Conservation (phyloP, 192 early-diverging fungal species). For the Coemansia sp. region DNA sequence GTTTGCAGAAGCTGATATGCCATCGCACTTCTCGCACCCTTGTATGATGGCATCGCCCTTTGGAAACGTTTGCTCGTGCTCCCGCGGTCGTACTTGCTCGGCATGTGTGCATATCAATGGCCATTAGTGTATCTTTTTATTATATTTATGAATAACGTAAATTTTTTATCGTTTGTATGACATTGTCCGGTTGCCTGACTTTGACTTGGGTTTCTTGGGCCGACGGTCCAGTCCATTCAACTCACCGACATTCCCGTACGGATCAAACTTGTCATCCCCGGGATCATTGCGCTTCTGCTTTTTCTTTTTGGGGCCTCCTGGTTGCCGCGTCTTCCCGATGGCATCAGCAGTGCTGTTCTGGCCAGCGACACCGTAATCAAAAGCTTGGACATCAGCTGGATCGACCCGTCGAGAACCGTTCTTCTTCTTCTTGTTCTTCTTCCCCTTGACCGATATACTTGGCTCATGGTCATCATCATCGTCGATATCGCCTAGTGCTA, state of each 20-base stretch:
- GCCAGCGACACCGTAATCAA: conserved; percentile 15
- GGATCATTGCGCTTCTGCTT: conserved; percentile 1
- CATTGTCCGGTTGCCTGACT: conserved; percentile 35
- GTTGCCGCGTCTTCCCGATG: conserved; percentile 14
- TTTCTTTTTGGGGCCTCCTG: background rate
- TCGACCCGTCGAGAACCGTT: background rate
- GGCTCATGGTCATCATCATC: background rate
- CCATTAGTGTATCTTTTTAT: background rate
- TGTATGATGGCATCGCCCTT: conserved; percentile 47
- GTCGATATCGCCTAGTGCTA: conserved; percentile 19
- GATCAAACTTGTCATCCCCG: conserved; percentile 24
- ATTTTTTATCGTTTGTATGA: conserved; percentile 33
- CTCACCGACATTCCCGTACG: conserved; percentile 25
- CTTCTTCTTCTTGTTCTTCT: background rate
- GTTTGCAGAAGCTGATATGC: conserved; percentile 46
- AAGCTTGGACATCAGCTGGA: conserved; percentile 15
- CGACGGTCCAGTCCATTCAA: conserved; percentile 16
- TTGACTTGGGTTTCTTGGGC: conserved; percentile 13
- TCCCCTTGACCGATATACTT: background rate
- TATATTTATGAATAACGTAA: no score
- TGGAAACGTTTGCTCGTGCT: conserved; percentile 24
- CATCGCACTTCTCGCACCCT: conserved; percentile 29
- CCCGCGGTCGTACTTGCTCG: conserved; percentile 8
- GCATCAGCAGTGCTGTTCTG: conserved; percentile 12
- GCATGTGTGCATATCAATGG: conserved; percentile 4